Conservation (phyloP, 2,329 filamentous ascomycete genomes). For the Hymenoscyphus infarciens region DNA sequence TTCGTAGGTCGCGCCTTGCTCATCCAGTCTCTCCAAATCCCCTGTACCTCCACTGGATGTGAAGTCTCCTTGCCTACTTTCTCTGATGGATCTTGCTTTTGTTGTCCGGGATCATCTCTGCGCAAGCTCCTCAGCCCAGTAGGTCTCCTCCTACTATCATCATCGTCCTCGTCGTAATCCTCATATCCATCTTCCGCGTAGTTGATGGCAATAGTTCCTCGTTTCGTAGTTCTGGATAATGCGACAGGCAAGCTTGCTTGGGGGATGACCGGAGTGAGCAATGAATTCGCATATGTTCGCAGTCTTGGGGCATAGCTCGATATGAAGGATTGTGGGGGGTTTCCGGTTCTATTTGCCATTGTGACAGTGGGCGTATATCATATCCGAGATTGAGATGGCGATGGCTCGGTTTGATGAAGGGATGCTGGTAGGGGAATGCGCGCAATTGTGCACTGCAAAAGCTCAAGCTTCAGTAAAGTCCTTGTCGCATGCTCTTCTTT, state of each 20-base stretch:
- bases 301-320: constrained; percentile 89
- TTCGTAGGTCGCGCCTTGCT: constrained; percentile 60
- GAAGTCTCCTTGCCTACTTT: constrained; percentile 80
- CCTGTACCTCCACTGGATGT: constrained; percentile 77
- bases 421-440: constrained; percentile 17
- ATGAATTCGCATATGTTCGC: constrained; percentile 85
- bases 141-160: constrained; percentile 64
- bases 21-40: constrained; percentile 96
- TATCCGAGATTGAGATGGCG: constrained; percentile 17
- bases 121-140: constrained; percentile 81
- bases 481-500: not conserved
- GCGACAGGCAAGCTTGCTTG: constrained; percentile 63
- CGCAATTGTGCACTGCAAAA: constrained; percentile 3
- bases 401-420: constrained; percentile 3
- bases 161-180: constrained; percentile 73
- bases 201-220: constrained; percentile 93
- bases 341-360: constrained; percentile 30
- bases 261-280: constrained; percentile 80
- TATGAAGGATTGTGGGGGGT: constrained; percentile 79
- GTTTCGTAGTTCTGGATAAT: constrained; percentile 83
- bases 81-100: constrained; percentile 63
- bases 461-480: not conserved
- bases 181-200: constrained; percentile 97
- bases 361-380: constrained; percentile 22
- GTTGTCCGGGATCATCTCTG: constrained; percentile 66